Base-by-base conservation (phyloP, 2,329 filamentous ascomycete genomes). In the Tolypocladium tundrense region DNA sequence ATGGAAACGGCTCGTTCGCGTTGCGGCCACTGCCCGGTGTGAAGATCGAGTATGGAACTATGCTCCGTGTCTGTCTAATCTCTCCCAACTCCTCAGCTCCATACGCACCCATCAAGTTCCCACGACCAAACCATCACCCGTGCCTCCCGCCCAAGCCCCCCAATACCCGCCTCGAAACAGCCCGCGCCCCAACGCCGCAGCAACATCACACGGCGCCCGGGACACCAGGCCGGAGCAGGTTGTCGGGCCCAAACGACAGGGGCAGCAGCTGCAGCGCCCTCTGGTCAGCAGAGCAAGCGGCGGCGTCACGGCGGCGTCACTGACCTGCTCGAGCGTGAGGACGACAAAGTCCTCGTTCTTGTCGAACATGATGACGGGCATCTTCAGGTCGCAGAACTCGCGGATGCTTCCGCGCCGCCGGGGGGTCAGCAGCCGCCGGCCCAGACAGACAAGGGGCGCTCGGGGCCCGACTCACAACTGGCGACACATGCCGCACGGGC, bases 401-500 rank as follows among this genome's bases (percentile, higher is more conserved):
- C 88, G 85, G 63, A 93, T 91, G 65, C 86, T 88, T 63, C 57
- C 50, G 43, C 16, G 27, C 45, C 50, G 27, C 37, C 19, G n/a
- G 24, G 24, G 21, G 53, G 59, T 65, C 53, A 63, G 55, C 48
- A 56, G 51, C 24, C 60, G 58, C 51, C 54, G 37, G 39, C 19
- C 21, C 53, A 41, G 35, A 19, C n/a, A 58, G 24, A 27, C 24
- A 27, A 14, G 19, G 21, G 39, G 56, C 43, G 27, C 4, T 6
- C 9, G 43, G 51, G 56, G 35, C 52, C 42, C 42, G 54, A 79
- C 84, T 76, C 70, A 91, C 88, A 93, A 96, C 71, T 97, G 93
- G 66, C 93, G 81, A 72, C 93, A 97, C 91, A 96, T 97, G 57
- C 94, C 94, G 70, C 94, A 99, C 0, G 94, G 94, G 61, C 87